Percentiles rank a stretch among this genome's conserved stretches.
These are phyloP conservation scores for Fusarium sulawesiense DNA, from an alignment of 2,329 filamentous ascomycete genomes.

Conservation along the genomic window DNA sequence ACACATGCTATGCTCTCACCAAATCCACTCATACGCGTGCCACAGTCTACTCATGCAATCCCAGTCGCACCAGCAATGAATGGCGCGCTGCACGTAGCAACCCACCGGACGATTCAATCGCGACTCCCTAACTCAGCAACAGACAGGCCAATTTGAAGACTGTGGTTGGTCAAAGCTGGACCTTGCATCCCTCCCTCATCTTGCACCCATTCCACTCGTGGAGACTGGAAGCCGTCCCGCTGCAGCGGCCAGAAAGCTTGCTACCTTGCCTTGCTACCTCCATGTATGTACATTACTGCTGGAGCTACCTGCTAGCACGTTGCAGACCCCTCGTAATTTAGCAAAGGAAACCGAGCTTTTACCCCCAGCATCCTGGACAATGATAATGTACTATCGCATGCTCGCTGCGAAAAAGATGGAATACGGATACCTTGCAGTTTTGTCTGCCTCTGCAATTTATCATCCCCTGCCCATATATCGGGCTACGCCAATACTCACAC, in stretches of 20 bases:
- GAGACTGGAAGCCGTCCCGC: slow-evolving; percentile 31
- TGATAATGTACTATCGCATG: slow-evolving; percentile 1
- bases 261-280: neutral
- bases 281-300: neutral
- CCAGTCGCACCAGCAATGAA: slow-evolving; percentile 43
- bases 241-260: slow-evolving; percentile 31
- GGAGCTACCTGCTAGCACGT: slow-evolving; percentile 25
- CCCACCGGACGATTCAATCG: slow-evolving; percentile 41
- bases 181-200: slow-evolving; percentile 41
- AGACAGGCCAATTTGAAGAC: slow-evolving; percentile 36
- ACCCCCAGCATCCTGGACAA: slow-evolving; percentile 4
- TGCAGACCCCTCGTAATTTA: slow-evolving; percentile 21
- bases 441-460: slow-evolving; percentile 12
- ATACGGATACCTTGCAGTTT: slow-evolving; percentile 22
- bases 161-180: slow-evolving; percentile 40
- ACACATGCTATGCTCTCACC: slow-evolving; percentile 27
- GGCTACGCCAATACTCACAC: slow-evolving; percentile 8
- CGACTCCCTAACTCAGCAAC: slow-evolving; percentile 48
- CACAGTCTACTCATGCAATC: slow-evolving; percentile 41
- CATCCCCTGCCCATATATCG: slow-evolving; percentile 14
- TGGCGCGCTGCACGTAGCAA: slow-evolving; percentile 39
- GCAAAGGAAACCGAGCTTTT: slow-evolving; percentile 15
- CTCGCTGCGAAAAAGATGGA: neutral
- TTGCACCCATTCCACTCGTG: slow-evolving; percentile 42
- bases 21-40: slow-evolving; percentile 32